Percentiles rank a stretch among this genome's conserved stretches.
Conservation (phyloP, 768 basidiomycete genomes). For the Lactifluus piperatus region DNA sequence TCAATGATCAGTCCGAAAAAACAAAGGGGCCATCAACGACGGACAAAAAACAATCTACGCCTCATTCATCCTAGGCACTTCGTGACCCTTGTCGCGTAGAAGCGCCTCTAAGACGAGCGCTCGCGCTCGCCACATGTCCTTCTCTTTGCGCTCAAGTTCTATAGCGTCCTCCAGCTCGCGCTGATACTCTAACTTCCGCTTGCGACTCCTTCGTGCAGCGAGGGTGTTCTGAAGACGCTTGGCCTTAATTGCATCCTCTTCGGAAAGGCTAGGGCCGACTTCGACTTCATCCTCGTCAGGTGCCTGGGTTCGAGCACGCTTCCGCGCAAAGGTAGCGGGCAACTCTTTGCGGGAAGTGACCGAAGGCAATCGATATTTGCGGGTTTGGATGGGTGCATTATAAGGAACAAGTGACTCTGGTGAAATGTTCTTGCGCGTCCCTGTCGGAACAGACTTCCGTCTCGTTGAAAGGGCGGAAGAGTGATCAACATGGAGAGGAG, state of each 20-base stretch:
- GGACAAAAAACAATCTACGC: conserved; percentile 18
- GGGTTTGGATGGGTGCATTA: conserved; percentile 72
- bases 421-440: conserved; percentile 64
- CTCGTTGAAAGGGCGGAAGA: conserved; percentile 19
- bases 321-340: conserved; percentile 60
- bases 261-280: conserved; percentile 37
- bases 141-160: conserved; percentile 45
- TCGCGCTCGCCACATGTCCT: conserved; percentile 54
- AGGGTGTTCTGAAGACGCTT: conserved; percentile 82
- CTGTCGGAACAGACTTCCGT: conserved; percentile 39
- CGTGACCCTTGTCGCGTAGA: conserved; percentile 47
- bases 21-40: neutral
- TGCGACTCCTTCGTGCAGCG: conserved; percentile 72
- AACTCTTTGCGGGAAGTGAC: conserved; percentile 72
- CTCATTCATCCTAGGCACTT: conserved; percentile 41
- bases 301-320: conserved; percentile 43
- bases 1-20: conserved; percentile 14
- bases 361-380: conserved; percentile 66
- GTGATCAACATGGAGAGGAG: conserved; percentile 23
- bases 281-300: conserved; percentile 43
- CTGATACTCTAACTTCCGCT: conserved; percentile 64
- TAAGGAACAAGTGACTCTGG: conserved; percentile 57
- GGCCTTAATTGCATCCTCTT: conserved; percentile 61
- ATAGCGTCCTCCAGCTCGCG: conserved; percentile 52
- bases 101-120: conserved; percentile 41